phyloP scores from a whole-genome alignment of 208 protist species.

The Kentomonas sorsogonicus region DNA sequence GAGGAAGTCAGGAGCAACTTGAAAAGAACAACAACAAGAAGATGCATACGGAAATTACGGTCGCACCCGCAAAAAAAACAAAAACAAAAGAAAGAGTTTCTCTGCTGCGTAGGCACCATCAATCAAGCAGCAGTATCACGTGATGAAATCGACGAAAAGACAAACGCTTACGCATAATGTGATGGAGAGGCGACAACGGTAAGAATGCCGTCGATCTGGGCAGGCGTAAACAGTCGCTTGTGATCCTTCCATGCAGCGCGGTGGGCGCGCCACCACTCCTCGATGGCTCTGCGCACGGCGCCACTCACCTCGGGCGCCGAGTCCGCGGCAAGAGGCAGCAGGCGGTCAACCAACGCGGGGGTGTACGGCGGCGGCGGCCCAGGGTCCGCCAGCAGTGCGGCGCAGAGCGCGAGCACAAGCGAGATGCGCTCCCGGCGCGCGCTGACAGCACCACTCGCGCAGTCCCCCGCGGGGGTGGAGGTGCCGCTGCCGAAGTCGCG shows the following conservation, averaged over 20 bases:
- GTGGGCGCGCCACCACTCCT: slow-evolving; percentile 77
- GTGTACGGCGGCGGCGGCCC: slow-evolving; percentile 44
- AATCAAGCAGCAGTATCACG: too few species aligned
- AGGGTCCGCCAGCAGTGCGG: slow-evolving; percentile 46
- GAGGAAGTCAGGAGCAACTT: not conserved
- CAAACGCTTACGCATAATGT: slow-evolving; percentile 57
- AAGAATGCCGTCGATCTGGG: slow-evolving; percentile 44
- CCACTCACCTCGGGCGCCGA: slow-evolving; percentile 39
- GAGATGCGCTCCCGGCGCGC: slow-evolving; percentile 28
- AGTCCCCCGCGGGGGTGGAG: not conserved
- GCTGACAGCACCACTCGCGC: not conserved
- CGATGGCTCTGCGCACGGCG: slow-evolving; percentile 47
- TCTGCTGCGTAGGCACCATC: too few species aligned
- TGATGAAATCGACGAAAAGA: not conserved
- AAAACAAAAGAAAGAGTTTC: not conserved
- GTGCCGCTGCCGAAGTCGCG: slow-evolving; percentile 2
- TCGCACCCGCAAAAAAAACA: too few species aligned
- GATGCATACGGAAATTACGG: too few species aligned
- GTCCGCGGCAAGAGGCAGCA: slow-evolving; percentile 31
- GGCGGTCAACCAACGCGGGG: slow-evolving; percentile 46
- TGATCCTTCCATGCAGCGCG: slow-evolving; percentile 66
- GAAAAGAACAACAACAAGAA: slow-evolving; percentile 6
- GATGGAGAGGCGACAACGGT: slow-evolving; percentile 36
- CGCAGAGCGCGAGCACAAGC: slow-evolving; percentile 60
- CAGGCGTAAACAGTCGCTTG: slow-evolving; percentile 45